Conservation (phyloP, 2,329 filamentous ascomycete species). For the Aspergillus oerlinghausenensis region DNA sequence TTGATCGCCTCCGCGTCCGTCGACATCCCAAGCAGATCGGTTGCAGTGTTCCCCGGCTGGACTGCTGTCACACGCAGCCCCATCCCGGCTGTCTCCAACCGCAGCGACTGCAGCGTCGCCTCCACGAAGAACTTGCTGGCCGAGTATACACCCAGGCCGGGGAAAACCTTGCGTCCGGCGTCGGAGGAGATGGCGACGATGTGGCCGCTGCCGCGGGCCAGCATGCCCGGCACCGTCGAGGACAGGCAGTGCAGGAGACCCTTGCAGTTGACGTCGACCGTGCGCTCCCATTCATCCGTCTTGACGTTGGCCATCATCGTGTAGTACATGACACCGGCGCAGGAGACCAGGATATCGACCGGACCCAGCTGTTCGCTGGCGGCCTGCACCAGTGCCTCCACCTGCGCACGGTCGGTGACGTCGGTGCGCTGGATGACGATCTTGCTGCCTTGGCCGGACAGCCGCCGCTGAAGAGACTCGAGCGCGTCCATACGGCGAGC, state of each 20-base stretch:
- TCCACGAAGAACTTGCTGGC: slow-evolving; percentile 84
- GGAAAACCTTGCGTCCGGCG: slow-evolving; percentile 76
- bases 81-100: slow-evolving; percentile 69
- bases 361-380: slow-evolving; percentile 62
- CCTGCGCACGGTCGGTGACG: slow-evolving; percentile 62
- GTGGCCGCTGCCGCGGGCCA: slow-evolving; percentile 64
- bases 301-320: slow-evolving; percentile 78
- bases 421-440: slow-evolving; percentile 67
- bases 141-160: slow-evolving; percentile 75
- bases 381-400: slow-evolving; percentile 60
- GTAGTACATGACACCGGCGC: slow-evolving; percentile 83
- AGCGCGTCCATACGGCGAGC: slow-evolving; percentile 67
- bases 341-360: slow-evolving; percentile 73
- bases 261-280: slow-evolving; percentile 83
- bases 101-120: slow-evolving; percentile 68
- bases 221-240: slow-evolving; percentile 66
- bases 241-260: slow-evolving; percentile 70
- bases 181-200: slow-evolving; percentile 79
- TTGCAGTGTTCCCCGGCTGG: slow-evolving; percentile 73
- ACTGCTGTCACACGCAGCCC: slow-evolving; percentile 69
- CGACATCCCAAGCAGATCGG: slow-evolving; percentile 68
- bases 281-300: slow-evolving; percentile 72
- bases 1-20: slow-evolving; percentile 72
- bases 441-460: slow-evolving; percentile 57
- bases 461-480: slow-evolving; percentile 60